phyloP scores from a whole-genome alignment of 768 basidiomycete genomes.

The Mycena capillaripes region DNA sequence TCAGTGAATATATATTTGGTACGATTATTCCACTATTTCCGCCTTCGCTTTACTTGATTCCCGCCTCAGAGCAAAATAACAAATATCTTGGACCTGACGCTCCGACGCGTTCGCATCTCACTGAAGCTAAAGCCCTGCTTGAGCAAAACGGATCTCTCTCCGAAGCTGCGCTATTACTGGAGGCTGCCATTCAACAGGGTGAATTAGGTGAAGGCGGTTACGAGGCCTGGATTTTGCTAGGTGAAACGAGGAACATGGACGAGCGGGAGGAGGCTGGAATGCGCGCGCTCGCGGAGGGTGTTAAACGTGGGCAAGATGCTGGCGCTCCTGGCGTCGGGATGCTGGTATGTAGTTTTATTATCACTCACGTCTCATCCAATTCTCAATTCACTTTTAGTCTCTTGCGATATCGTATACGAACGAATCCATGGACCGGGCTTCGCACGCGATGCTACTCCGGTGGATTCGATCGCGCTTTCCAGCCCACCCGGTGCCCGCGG shows the following conservation, averaged over 20 bases:
- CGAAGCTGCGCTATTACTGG: constrained; percentile 88
- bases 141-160: constrained; percentile 88
- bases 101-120: constrained; percentile 65
- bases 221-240: constrained; percentile 94
- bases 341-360: constrained; percentile 64
- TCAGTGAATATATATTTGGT: constrained; percentile 86
- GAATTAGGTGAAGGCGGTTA: constrained; percentile 86
- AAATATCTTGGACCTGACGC: constrained; percentile 70
- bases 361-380: neutral
- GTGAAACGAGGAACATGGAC: constrained; percentile 92
- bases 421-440: constrained; percentile 89
- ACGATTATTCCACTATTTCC: constrained; percentile 39
- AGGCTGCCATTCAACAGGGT: constrained; percentile 90
- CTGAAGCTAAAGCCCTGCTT: constrained; percentile 82
- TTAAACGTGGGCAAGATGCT: constrained; percentile 72
- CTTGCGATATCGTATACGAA: constrained; percentile 97
- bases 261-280: constrained; percentile 89
- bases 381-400: constrained; percentile 66
- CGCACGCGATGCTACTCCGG: constrained; percentile 86
- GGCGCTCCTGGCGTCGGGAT: constrained; percentile 79
- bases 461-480: constrained; percentile 85
- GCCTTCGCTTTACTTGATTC: constrained; percentile 8
- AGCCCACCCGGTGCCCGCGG: constrained; percentile 65
- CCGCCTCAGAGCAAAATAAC: constrained; percentile 74
- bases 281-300: constrained; percentile 83